Base-by-base conservation (phyloP, 306 rosid genomes). In the Acacia confusa region DNA sequence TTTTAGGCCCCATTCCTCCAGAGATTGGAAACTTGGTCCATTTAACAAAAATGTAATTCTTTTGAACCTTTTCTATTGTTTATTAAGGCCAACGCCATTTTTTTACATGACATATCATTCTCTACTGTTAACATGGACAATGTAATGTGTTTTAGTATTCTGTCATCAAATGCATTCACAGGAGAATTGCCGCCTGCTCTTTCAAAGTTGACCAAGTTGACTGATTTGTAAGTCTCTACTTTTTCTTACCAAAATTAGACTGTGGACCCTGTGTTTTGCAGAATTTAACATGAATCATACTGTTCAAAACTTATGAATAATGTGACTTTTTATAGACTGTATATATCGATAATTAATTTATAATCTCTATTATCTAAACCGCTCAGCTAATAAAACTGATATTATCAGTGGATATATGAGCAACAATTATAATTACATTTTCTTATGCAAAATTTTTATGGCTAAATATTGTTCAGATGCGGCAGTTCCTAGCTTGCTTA, bases 131-230 rank as follows among this genome's bases (percentile, higher is more conserved):
- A 87, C 77, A 66, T 78, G 74, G 22, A 38, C 47, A 67, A 65
- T 64, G 44, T 73, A 63, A 70, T 86, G 63, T 79, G 60, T 85
- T 81, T 85, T 76, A 95, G 99, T 41, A 1, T 88, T 79, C 40
- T 95, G 34, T 78, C 91, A 79, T 95, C 98, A 66, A 95, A 95
- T 85, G 86, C 78, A 79, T 91, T 95, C 90, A 90, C 91, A 0
- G 97, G 97, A 84, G 88, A 79, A 81, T 86, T 95, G 88, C 93
- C 97, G 5, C 55, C n/a, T 2, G 81, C 87, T 41, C 86, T 95
- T 34, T 86, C 87, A 80, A 93, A 93, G 90, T 81, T 93, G 88
- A 91, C 79, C 60, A 88, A 95, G 76, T 88, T 95, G 88, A 84
- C 55, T 87, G 99, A 95, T 88, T 67, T 95, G 99, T 95, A 82